Base-by-base conservation (phyloP, 106 monocot species). In the Posidonia australis region DNA sequence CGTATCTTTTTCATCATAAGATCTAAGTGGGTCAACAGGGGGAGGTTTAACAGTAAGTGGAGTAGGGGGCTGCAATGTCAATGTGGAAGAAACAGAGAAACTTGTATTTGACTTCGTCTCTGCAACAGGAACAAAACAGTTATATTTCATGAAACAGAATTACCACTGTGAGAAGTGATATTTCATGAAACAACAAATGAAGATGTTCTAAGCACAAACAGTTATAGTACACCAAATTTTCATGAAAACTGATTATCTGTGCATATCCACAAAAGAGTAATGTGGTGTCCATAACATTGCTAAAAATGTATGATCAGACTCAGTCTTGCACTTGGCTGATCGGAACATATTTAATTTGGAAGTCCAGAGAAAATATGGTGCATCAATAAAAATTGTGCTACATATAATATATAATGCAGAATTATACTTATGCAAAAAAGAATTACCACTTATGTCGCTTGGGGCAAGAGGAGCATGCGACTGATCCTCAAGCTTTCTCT, bases 21-120 rank as follows among this genome's bases (percentile, higher is more conserved):
- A 84, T 46, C 70, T 80, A 36, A 63, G 62, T 47, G 52, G 25
- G 19, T 73, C 81, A 60, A 62, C 64, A 0, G 84, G 82, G 22
- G 88, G 92, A 67, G 78, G 87, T 64, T 80, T 85, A 25, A 92
- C 80, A 53, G 21, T 77, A 51, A 76, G 32, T 48, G 84, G 73
- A 71, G 70, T 41, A 43, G 80, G 66, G 46, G 71, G 57, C 18
- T 62, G 68, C 41, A 71, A 62, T 23, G 67, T 54, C 22, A 62
- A 75, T 19, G 67, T 58, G 13, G 79, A 52, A 52, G 62, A 59
- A 26, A 58, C 24, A 32, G 74, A 27, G 5, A 67, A 54, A 62
- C 41, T 48, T 61, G 78, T 63, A 20, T 70, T 72, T n/a, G 84
- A 57, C 64, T 84, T 87, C 61, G 77, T 66, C 31, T 80, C 87